Base-by-base conservation (phyloP, 208 protist genomes). In the Trypanosoma melophagium region DNA sequence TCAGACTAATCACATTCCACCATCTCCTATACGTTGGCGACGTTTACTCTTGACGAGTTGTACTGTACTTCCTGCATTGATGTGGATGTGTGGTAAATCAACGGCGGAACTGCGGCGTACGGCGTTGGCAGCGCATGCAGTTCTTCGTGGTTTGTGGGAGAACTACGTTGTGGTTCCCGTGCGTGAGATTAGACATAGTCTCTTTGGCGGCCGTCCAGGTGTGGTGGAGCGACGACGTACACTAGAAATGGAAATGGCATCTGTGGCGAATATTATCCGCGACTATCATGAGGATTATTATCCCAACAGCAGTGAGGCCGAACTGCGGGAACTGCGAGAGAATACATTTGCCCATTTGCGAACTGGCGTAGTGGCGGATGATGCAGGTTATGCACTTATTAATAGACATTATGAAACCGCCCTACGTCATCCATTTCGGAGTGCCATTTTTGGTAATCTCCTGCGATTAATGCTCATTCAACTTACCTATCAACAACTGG, bases 211-310 rank as follows among this genome's bases (percentile, higher is more conserved):
- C 24, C 83, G 88, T 3, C 81, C 83, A 3, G 83, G 85, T 12
- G 86, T 88, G 16, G 71, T 89, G 61, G 83, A 89, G 35, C 83
- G 85, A 19, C 80, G 79, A 22, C 60, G 71, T 13, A 71, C 77
- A 19, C 74, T 87, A 44, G 81, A 84, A 44, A 66, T 77, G 17
- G 88, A 94, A 42, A 80, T 80, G 17, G 74, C 69, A 31, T 74
- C 85, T 17, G 73, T 92, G 19, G 83, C 88, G 0, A 89, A 94
- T 52, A 87, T 94, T 38, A 89, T 94, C 42, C 71, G 77, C 12
- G 88, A 94, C 60, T 94, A 90, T 52, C 76, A 92, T 63, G 83
- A 83, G 38, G 82, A 92, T 72, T 83, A 89, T 75, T 87, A 83
- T 65, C 76, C 77, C 1, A 68, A 60, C 35, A 73, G 78, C 60